Base-by-base conservation (phyloP, 2,329 filamentous ascomycete species). In the Alternaria gansuensis region DNA sequence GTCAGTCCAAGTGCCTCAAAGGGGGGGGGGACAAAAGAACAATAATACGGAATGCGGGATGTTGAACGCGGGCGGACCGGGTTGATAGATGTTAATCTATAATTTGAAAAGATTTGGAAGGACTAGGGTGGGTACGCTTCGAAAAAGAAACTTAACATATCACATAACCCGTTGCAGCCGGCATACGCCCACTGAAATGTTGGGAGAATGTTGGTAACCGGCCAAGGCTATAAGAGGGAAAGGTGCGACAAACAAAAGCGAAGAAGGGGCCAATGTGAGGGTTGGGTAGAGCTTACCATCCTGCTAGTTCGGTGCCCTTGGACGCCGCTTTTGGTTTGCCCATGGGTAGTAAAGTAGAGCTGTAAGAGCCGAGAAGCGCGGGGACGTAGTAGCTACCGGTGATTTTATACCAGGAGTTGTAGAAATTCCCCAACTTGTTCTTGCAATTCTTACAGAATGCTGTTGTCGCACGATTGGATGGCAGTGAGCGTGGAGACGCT, bases 51-150 rank as follows among this genome's bases (percentile, higher is more conserved):
- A 33, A 23, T 48, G 44, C 37, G 55, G 56, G 56, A 62, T 57
- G 36, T 52, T 31, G 45, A 61, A 64, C 54, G 69, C 65, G 67
- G 71, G 60, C 57, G 53, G 60, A 65, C 63, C 68, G 69, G 67
- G 71, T 73, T 73, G 76, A 76, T 75, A 76, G 69, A 76, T 75
- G 69, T 74, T 72, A 70, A 71, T 61, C 66, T 75, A 74, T 75
- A 77, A 71, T 72, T 68, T 73, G 69, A 72, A 71, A 63, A 76
- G 68, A 65, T 73, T 67, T 68, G 66, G 64, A 21, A 54, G 62
- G 66, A 68, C 71, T 76, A 75, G 74, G 65, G 71, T 68, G 60
- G 50, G 53, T 67, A 69, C 69, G 73, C 70, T 71, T 73, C 70
- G 33, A 51, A 51, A 64, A 70, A 73, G 73, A 74, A 74, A 55